Conservation (phyloP, 2,329 filamentous ascomycete species). For the Alternaria hordeiaustralica region DNA sequence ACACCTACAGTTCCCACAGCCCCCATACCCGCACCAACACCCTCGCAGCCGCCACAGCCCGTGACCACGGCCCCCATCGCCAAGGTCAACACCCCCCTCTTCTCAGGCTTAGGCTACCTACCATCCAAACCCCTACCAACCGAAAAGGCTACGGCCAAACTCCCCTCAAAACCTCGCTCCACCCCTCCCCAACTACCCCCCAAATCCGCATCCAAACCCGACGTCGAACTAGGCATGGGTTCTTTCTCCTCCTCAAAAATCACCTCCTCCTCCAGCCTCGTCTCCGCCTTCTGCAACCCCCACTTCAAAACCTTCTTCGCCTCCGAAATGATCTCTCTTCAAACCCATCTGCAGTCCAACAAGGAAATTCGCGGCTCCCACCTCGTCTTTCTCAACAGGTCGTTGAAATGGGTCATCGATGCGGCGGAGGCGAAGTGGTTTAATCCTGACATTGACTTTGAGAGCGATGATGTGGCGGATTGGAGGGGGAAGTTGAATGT, state of each 20-base stretch:
- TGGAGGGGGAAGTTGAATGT: not conserved
- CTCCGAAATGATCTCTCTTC: not conserved
- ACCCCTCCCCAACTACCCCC: not conserved
- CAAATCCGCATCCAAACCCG: not conserved
- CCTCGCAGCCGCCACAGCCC: not conserved
- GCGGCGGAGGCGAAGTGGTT: not conserved
- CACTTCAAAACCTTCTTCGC: not conserved
- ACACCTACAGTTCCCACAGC: not conserved
- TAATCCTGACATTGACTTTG: not conserved
- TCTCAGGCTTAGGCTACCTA: not conserved
- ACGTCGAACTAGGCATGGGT: not conserved
- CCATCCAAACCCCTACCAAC: not conserved
- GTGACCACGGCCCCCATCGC: not conserved
- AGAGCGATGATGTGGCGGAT: not conserved
- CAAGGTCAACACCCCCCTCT: not conserved
- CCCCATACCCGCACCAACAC: not conserved
- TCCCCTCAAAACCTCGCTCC: fast-evolving
- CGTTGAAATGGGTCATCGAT: not conserved
- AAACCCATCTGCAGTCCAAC: not conserved
- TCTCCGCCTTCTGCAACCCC: not conserved
- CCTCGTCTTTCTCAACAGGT: not conserved
- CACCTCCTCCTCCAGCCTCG: not conserved
- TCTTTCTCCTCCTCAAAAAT: not conserved
- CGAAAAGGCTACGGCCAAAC: not conserved
- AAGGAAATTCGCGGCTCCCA: not conserved